Evolutionary conservation across 106 monocot species (phyloP), one percentile per base, ranked within the genome.

Genomic region (Apostasia ramifera): DNA sequence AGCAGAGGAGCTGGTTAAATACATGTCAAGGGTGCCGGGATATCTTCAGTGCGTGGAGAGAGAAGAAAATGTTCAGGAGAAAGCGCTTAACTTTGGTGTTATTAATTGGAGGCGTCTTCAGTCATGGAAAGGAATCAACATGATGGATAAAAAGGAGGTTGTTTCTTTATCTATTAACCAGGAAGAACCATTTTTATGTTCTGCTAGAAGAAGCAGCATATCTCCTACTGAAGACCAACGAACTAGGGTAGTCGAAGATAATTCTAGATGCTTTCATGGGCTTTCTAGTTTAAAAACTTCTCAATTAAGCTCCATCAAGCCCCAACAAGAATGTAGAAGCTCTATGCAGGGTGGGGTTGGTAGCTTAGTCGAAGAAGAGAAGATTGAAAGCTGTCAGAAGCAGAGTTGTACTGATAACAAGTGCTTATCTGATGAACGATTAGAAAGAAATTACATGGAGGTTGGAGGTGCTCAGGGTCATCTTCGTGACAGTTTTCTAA

Each of bases 81-180:
- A 83, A 66, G 84, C 86, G 67, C 75, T 81, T 10, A 84, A 86
- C 48, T 66, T 84, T 74, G 91, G 86, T 65, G 91, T 91, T 71
- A 69, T 86, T 55, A 81, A 91, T 26, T 91, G 86, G 86, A 61
- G 81, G 11, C 71, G 57, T 50, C 86, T 91, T 58, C 84, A 81
- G 70, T 84, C 79, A 74, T 82, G 83, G 84, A 80, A 62, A 6
- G 42, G 73, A 51, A 59, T 70, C n/a, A 69, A 70, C 56, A 79
- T 60, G 53, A 57, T 0, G 39, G 66, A 42, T 11, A 48, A 1
- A 43, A 52, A 5, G 42, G 57, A 44, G 2, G 40, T 6, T 2
- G 41, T 63, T 75, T 72, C 77, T 41, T 60, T 71, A 44, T 49
- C 82, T 57, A 63, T 39, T 12, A 67, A 71, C 41, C 63, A n/a